These are phyloP conservation scores for Sporobolomyces roseus DNA, from an alignment of 768 basidiomycete genomes.

Conservation along the genomic window DNA sequence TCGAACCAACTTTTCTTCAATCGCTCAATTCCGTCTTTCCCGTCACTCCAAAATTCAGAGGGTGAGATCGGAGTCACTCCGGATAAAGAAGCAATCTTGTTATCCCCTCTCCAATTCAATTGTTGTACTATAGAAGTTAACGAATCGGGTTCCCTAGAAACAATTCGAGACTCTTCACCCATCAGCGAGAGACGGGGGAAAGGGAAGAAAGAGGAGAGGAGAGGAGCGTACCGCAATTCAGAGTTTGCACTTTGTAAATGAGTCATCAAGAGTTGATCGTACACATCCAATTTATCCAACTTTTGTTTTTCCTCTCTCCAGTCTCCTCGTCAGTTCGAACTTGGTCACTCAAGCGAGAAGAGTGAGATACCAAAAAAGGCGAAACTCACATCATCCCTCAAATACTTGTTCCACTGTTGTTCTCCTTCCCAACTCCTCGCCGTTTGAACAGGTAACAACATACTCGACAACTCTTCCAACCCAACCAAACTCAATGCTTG, in stretches of 20 bases:
- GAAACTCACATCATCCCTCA: constrained; percentile 30
- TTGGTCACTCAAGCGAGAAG: not conserved
- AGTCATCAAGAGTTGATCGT: constrained; percentile 13
- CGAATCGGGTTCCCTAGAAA: constrained; percentile 27
- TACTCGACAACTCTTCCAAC: constrained; percentile 19
- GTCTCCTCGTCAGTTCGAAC: not conserved
- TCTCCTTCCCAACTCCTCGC: not conserved
- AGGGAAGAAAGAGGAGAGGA: not conserved
- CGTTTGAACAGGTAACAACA: constrained; percentile 36
- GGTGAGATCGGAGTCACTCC: constrained; percentile 4
- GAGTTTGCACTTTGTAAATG: constrained; percentile 25
- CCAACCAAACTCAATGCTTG: constrained; percentile 16
- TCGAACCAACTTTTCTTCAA: constrained; percentile 19
- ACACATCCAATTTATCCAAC: constrained; percentile 12
- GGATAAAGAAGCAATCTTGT: constrained; percentile 13
- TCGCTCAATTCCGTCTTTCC: not conserved
- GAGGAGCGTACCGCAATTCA: constrained; percentile 24
- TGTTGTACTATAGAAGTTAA: constrained; percentile 16
- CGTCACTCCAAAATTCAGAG: not conserved
- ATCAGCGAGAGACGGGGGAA: too few species aligned
- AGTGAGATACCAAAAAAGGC: too few species aligned
- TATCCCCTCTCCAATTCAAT: constrained; percentile 39
- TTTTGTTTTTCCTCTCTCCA: not conserved
- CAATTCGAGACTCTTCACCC: too few species aligned
- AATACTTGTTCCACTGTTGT: constrained; percentile 8